Conservation (phyloP, 495 filamentous ascomycete genomes). For the Penicillium egyptiacum region DNA sequence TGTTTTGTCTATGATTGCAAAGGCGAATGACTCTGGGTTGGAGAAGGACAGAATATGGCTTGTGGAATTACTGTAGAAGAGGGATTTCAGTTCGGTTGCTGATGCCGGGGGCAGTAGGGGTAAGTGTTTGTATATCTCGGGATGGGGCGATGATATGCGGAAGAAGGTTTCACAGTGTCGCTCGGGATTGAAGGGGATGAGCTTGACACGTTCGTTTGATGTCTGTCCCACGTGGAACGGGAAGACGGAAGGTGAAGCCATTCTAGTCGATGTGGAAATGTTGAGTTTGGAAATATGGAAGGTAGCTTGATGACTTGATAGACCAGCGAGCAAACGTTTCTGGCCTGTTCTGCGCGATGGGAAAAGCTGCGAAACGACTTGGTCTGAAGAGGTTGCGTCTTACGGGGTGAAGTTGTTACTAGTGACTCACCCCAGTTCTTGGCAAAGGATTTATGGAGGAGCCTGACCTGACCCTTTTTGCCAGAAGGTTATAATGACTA, state of each 20-base stretch:
- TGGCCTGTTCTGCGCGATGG: background rate
- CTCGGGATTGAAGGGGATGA: constrained; percentile 20
- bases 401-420: background rate
- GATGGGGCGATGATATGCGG: constrained; percentile 15
- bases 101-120: constrained; percentile 11
- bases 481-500: too few relatives aligned
- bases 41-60: constrained; percentile 20
- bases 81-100: constrained; percentile 10
- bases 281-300: background rate
- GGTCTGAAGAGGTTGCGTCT: background rate
- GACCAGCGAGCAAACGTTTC: background rate
- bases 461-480: too few relatives aligned
- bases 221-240: constrained; percentile 10
- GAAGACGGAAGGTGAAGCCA: constrained; percentile 13
- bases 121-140: constrained; percentile 24
- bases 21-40: constrained; percentile 24
- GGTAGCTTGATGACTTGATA: background rate
- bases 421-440: background rate
- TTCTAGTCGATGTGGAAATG: background rate
- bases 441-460: background rate
- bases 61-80: constrained; percentile 11
- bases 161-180: constrained; percentile 19
- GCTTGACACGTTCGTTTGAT: constrained; percentile 23
- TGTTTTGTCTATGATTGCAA: constrained; percentile 28
- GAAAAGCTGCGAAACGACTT: background rate